These are phyloP conservation scores for Phlyctochytrium bullatum DNA, from an alignment of 192 early-diverging fungal species.

Conservation along the genomic window DNA sequence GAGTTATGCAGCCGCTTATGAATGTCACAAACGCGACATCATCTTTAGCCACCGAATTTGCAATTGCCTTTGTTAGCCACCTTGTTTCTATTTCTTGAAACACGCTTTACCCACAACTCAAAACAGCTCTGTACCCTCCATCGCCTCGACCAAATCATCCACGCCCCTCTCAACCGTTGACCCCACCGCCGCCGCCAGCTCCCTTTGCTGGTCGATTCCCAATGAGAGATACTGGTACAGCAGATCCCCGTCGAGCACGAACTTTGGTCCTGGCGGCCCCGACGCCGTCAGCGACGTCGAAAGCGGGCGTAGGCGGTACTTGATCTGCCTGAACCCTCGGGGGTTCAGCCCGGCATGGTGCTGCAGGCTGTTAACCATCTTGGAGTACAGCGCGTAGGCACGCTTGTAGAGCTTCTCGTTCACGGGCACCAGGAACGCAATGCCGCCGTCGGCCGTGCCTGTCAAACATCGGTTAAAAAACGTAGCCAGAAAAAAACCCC, in stretches of 20 bases:
- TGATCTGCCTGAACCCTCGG: constrained; percentile 64
- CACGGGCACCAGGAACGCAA: constrained; percentile 69
- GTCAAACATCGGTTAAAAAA: constrained; percentile 20
- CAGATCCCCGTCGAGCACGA: constrained; percentile 84
- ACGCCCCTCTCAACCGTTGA: constrained; percentile 76
- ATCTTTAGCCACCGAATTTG: too few relatives aligned
- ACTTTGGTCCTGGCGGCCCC: constrained; percentile 69
- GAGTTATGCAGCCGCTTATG: too few relatives aligned
- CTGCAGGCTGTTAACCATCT: constrained; percentile 76
- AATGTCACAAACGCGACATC: too few relatives aligned
- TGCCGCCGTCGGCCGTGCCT: constrained; percentile 69
- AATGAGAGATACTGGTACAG: constrained; percentile 70
- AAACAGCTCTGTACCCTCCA: constrained; percentile 68
- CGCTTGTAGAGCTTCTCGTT: constrained; percentile 93
- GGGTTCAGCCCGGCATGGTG: constrained; percentile 91
- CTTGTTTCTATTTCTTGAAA: too few relatives aligned
- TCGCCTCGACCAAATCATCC: constrained; percentile 73
- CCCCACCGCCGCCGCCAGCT: constrained; percentile 88
- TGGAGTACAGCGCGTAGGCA: constrained; percentile 76
- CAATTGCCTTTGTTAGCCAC: too few relatives aligned
- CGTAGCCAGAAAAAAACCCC: constrained; percentile 25
- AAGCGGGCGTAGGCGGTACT: constrained; percentile 19
- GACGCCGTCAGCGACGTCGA: constrained; percentile 49
- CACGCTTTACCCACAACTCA: too few relatives aligned
- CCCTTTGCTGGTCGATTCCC: constrained; percentile 68